phyloP scores from a whole-genome alignment of 2,329 filamentous ascomycete species.

The Stachybotrys elegans region DNA sequence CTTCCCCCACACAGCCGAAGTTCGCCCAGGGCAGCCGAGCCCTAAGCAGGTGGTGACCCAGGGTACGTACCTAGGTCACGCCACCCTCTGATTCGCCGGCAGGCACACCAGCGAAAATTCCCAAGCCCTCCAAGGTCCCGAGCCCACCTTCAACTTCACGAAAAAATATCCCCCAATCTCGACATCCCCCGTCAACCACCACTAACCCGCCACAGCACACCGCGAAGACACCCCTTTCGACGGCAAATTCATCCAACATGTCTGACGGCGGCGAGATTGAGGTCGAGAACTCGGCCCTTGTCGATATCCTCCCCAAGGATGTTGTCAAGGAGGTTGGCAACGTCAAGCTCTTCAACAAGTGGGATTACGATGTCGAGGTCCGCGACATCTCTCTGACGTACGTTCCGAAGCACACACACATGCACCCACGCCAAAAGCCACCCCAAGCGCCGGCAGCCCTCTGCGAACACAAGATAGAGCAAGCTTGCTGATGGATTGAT shows the following conservation, averaged over 20 bases:
- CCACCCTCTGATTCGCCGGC: conserved; percentile 29
- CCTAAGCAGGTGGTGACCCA: conserved; percentile 28
- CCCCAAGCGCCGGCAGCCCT: too few relatives aligned
- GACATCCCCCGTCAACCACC: conserved; percentile 29
- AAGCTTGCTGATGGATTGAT: conserved; percentile 27
- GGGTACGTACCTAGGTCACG: conserved; percentile 22
- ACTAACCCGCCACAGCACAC: conserved; percentile 35
- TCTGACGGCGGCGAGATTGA: conserved; percentile 94
- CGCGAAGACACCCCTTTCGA: too few relatives aligned
- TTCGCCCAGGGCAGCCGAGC: conserved; percentile 36
- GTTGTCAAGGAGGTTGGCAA: conserved; percentile 82
- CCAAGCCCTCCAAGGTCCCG: conserved; percentile 23
- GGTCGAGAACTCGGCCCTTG: conserved; percentile 72
- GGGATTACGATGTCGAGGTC: conserved; percentile 98
- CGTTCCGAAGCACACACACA: too few relatives aligned
- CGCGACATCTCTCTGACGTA: conserved; percentile 99
- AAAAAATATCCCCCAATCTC: conserved; percentile 33
- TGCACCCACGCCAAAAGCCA: too few relatives aligned
- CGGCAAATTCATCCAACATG: conserved; percentile 58
- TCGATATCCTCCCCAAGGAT: conserved; percentile 87
- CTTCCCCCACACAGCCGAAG: conserved; percentile 17
- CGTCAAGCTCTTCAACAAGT: conserved; percentile 98
- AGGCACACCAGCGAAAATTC: conserved; percentile 32
- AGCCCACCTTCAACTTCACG: conserved; percentile 28
- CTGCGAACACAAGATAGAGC: conserved; percentile 11